A percentile compares a stretch with the other conserved stretches of the same genome.
These are phyloP conservation scores for Salvia splendens DNA, from an alignment of 257 asterid species.

Conservation along the genomic window DNA sequence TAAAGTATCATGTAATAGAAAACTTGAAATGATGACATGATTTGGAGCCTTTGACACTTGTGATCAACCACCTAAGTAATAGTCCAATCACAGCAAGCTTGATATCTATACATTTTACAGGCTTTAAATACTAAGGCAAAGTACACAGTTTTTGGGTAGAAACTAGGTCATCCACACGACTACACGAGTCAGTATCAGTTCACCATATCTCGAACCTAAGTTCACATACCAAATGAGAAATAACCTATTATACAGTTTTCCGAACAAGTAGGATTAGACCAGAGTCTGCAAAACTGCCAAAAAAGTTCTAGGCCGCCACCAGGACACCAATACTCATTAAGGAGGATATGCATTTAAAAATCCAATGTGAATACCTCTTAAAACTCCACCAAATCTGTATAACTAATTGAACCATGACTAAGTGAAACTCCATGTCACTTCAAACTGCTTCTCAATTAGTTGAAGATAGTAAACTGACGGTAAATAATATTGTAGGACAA, in stretches of 20 bases:
- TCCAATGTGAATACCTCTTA: background rate
- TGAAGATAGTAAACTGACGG: background rate
- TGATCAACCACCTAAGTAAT: slow-evolving; percentile 18
- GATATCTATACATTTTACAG: slow-evolving; percentile 15
- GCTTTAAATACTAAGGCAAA: background rate
- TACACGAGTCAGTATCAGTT: too few relatives aligned
- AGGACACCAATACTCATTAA: background rate
- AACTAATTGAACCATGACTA: background rate
- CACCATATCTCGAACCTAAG: background rate
- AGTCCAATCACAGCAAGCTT: background rate
- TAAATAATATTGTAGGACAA: slow-evolving; percentile 23
- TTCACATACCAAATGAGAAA: slow-evolving; percentile 5
- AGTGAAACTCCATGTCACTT: background rate
- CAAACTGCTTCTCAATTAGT: background rate
- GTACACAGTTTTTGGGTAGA: too few relatives aligned
- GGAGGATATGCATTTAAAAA: slow-evolving; percentile 8
- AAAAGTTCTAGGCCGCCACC: background rate
- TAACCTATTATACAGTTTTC: background rate
- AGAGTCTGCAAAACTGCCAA: slow-evolving; percentile 1
- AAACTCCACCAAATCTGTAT: slow-evolving; percentile 18
- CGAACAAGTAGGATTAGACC: background rate
- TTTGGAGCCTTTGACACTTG: slow-evolving; percentile 10
- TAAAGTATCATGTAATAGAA: background rate
- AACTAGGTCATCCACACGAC: background rate
- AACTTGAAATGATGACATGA: slow-evolving; percentile 13